Conservation (phyloP, 768 basidiomycete species). For the Termitomyces sp. region DNA sequence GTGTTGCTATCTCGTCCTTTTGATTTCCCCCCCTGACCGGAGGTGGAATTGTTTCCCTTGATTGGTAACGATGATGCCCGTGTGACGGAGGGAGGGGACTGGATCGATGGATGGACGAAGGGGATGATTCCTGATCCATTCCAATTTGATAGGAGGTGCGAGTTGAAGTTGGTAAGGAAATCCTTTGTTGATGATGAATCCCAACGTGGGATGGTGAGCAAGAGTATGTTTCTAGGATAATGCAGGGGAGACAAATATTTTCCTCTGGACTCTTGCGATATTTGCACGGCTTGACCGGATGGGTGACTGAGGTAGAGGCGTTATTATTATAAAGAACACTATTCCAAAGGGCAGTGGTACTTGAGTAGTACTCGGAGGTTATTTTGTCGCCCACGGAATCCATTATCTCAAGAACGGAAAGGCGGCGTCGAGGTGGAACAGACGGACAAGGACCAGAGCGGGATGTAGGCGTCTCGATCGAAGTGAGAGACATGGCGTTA, state of each 20-base stretch:
- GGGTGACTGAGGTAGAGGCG: no score
- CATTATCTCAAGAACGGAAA: not conserved
- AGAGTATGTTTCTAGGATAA: no score
- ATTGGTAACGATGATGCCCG: no score
- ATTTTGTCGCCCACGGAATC: not conserved
- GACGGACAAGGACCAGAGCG: not conserved
- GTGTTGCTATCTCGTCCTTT: no score
- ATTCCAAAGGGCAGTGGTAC: not conserved
- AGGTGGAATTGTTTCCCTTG: no score
- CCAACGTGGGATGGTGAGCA: not conserved
- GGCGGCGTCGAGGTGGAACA: not conserved
- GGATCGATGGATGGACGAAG: not conserved
- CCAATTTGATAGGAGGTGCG: no score
- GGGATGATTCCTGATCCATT: not conserved
- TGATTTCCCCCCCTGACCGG: no score
- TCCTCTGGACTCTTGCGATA: not conserved
- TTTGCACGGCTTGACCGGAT: not conserved
- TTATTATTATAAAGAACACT: not conserved
- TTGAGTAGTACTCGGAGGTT: not conserved
- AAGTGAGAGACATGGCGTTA: not conserved
- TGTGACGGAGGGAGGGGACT: no score
- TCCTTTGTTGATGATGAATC: not conserved
- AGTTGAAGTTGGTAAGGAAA: not conserved
- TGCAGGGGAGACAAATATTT: not conserved
- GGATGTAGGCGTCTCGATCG: not conserved